Evolutionary conservation across 441 rosid genomes (phyloP).

Genomic region (Breynia disticha): DNA sequence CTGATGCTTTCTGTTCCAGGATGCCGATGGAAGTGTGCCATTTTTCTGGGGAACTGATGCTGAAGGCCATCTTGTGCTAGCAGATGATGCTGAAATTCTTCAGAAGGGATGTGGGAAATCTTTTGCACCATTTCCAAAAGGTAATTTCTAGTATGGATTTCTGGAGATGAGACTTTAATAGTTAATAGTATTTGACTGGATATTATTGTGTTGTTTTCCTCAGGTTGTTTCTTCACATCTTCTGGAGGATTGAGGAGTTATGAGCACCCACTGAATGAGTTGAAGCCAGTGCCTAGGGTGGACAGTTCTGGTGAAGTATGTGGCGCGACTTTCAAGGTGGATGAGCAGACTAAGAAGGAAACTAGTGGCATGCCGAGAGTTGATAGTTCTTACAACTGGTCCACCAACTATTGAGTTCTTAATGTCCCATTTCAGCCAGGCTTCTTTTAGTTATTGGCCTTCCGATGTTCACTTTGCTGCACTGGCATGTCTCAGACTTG

Average conservation of each 20-base stretch:
- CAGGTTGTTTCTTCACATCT: slow-evolving; percentile 89
- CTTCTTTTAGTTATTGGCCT: slow-evolving; percentile 20
- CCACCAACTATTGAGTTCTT: slow-evolving; percentile 42
- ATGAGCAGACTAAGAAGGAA: slow-evolving; percentile 63
- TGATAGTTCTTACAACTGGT: slow-evolving; percentile 92
- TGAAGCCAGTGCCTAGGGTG: slow-evolving; percentile 91
- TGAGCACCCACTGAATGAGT: slow-evolving; percentile 76
- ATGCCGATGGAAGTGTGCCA: slow-evolving; percentile 83
- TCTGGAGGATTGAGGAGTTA: slow-evolving; percentile 93
- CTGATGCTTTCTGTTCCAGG: slow-evolving; percentile 33
- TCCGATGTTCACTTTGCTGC: neutral
- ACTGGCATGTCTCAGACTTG: no score
- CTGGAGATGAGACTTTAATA: no score
- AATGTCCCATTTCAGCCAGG: slow-evolving; percentile 2
- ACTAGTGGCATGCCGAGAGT: slow-evolving; percentile 68
- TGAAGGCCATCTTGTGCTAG: slow-evolving; percentile 72
- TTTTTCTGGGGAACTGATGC: slow-evolving; percentile 89
- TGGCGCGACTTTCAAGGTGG: slow-evolving; percentile 81
- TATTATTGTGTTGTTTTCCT: slow-evolving; percentile 7
- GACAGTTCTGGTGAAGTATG: slow-evolving; percentile 90
- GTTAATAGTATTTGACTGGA: neutral
- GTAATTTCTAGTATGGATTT: slow-evolving; percentile 20
- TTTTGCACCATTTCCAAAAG: slow-evolving; percentile 96
- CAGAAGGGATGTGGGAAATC: slow-evolving; percentile 90
- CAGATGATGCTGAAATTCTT: slow-evolving; percentile 61